A percentile compares a stretch with the other conserved stretches of the same genome.
Conservation (phyloP, 768 basidiomycete species). For the Harrya chromipes region DNA sequence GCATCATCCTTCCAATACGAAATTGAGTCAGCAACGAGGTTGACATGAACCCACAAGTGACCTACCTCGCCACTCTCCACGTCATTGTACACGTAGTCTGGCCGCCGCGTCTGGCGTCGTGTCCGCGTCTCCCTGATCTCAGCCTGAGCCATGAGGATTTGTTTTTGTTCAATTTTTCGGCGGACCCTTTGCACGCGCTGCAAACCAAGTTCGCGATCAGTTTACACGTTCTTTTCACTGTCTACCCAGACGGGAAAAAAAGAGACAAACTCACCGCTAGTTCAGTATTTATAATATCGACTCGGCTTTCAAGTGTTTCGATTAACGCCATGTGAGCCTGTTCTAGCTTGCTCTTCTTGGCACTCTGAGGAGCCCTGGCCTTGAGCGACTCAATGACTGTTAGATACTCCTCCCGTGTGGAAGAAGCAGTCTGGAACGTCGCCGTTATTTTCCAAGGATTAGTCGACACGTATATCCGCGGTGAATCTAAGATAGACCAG, state of each 20-base stretch:
- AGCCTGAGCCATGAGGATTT: slow-evolving; percentile 64
- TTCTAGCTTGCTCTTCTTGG: slow-evolving; percentile 58
- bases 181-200: slow-evolving; percentile 72
- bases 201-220: slow-evolving; percentile 23
- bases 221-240: slow-evolving; percentile 9
- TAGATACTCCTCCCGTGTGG: slow-evolving; percentile 73
- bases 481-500: slow-evolving; percentile 62
- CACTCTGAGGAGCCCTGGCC: slow-evolving; percentile 41
- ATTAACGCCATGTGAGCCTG: slow-evolving; percentile 60
- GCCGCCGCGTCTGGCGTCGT: slow-evolving; percentile 64
- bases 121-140: slow-evolving; percentile 80
- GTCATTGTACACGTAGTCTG: slow-evolving; percentile 79
- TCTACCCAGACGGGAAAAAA: slow-evolving; percentile 6
- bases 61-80: slow-evolving; percentile 59
- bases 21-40: slow-evolving; percentile 21
- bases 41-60: slow-evolving; percentile 15
- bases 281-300: slow-evolving; percentile 68
- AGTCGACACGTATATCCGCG: slow-evolving; percentile 77
- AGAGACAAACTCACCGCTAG: slow-evolving; percentile 53
- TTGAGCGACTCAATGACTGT: slow-evolving; percentile 61
- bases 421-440: slow-evolving; percentile 67
- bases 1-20: slow-evolving; percentile 47
- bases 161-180: slow-evolving; percentile 66
- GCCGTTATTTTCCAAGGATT: slow-evolving; percentile 90
- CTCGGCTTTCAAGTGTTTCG: slow-evolving; percentile 56